Evolutionary conservation across 2,329 filamentous ascomycete species (phyloP), one percentile per base, ranked within the genome.

Genomic region (Fusarium tjaetaba): DNA sequence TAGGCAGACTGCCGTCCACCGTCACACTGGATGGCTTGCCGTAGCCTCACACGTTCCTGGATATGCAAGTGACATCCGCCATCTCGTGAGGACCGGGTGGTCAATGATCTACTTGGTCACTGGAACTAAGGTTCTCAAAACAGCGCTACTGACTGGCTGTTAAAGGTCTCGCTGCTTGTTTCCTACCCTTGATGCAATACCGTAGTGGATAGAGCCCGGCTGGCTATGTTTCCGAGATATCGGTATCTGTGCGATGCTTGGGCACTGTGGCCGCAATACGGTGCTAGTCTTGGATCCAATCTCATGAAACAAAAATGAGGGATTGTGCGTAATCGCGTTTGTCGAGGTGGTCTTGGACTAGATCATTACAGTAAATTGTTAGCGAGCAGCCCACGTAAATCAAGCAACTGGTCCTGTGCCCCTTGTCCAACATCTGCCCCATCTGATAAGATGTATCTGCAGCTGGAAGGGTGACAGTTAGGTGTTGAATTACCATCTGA

Each of bases 31-130:
- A 78, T 78, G 76, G 77, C 77, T 79, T 79, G 76, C 76, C 70
- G 72, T 79, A 79, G 77, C 67, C 68, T 78, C 61, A 72, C 77
- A 76, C 76, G 77, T 79, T 79, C 77, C 77, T 79, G 77, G 69
- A 78, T 69, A 69, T 77, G 73, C 71, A 72, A 75, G 77, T 76
- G 74, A 76, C 74, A 75, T 67, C 70, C 68, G 71, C 71, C 74
- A 68, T 77, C 77, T 79, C 74, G 69, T 76, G 71, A 76, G 71
- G 65, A 58, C 66, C 68, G 58, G 53, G 61, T 63, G 71, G 58
- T 65, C 69, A 62, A 72, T 69, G 70, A 67, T 74, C 70, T 71
- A 66, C 69, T 77, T 57, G 53, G 59, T 36, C 62, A 58, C 61
- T 67, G 61, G 62, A 65, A 67, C 71, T 75, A 77, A 69, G 61